Conservation (phyloP, 2,329 filamentous ascomycete genomes). For the Blumeria graminis region DNA sequence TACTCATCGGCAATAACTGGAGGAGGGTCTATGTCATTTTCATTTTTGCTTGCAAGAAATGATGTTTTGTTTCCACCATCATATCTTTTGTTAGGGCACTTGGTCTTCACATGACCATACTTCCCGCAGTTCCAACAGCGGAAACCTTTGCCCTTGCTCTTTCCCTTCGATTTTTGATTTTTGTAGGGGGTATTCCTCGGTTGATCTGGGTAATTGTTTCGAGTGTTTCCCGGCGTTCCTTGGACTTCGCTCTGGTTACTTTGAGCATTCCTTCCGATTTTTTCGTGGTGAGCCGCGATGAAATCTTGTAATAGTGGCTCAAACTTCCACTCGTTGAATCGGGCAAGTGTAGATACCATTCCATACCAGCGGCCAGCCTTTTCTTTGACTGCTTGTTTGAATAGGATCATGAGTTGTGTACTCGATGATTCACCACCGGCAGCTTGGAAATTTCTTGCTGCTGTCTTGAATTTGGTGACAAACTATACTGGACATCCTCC, state of each 20-base stretch:
- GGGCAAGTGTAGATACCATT: background rate
- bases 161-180: background rate
- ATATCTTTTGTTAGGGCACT: background rate
- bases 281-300: background rate
- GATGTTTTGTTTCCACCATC: background rate
- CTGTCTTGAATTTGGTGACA: background rate
- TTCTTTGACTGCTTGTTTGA: background rate
- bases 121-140: background rate
- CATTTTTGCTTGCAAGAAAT: background rate
- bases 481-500: background rate
- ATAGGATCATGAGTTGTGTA: background rate
- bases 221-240: background rate
- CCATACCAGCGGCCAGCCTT: background rate
- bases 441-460: background rate
- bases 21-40: background rate
- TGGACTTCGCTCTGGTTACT: background rate
- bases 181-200: background rate
- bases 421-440: background rate
- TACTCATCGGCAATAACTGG: background rate
- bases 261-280: background rate
- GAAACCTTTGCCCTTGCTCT: background rate
- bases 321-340: background rate
- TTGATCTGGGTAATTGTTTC: background rate
- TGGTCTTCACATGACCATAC: background rate
- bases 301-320: background rate